Evolutionary conservation across 345 rosid species (phyloP).

Genomic region (Lepidium sativum): DNA sequence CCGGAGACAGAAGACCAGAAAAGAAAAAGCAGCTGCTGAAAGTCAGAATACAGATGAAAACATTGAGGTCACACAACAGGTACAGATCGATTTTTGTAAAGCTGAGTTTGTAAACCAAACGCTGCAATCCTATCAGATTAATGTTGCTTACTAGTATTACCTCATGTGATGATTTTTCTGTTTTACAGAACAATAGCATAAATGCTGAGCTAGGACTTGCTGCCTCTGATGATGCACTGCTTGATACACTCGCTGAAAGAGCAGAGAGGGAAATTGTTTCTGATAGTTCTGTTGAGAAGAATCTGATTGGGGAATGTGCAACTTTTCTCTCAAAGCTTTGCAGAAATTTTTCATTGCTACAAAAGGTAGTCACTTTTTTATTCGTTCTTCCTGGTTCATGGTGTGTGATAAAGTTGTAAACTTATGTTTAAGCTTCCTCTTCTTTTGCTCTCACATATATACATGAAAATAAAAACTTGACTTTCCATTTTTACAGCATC

Average conservation of each 20-base stretch:
- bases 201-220: conserved; percentile 92
- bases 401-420: neutral
- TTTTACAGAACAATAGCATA: conserved; percentile 57
- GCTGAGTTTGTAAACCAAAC: neutral
- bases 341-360: conserved; percentile 75
- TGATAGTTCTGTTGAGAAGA: conserved; percentile 47
- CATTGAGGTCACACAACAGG: conserved; percentile 21
- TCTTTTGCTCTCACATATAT: neutral
- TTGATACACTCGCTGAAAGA: conserved; percentile 79
- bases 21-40: conserved; percentile 39
- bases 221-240: conserved; percentile 83
- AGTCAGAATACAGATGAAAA: conserved; percentile 27
- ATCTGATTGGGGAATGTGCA: conserved; percentile 75
- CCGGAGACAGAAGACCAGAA: conserved; percentile 67
- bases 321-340: conserved; percentile 85
- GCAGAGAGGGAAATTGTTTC: conserved; percentile 89
- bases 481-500: conserved; percentile 42
- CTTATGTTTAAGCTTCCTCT: conserved; percentile 6
- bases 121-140: neutral
- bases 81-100: neutral
- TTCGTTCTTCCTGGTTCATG: neutral
- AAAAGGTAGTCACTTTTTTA: conserved; percentile 44
- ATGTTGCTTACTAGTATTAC: neutral
- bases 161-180: conserved; percentile 11
- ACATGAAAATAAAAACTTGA: neutral